These are phyloP conservation scores for Inga oerstediana DNA, from an alignment of 306 rosid genomes.

Conservation along the genomic window DNA sequence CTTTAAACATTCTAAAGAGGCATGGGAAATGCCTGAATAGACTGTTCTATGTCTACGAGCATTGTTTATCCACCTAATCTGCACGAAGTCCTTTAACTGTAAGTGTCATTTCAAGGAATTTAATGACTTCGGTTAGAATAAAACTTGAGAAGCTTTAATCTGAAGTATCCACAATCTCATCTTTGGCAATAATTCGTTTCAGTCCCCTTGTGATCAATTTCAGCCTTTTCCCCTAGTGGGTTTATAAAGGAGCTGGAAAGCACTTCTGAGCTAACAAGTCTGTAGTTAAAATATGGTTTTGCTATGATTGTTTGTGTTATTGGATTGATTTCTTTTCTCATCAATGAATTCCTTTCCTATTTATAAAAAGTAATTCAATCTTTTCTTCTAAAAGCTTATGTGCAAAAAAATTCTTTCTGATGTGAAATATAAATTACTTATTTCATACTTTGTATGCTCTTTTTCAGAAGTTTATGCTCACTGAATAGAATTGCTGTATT, in stretches of 20 bases:
- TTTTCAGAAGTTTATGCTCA: constrained; percentile 5
- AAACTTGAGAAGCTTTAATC: no score
- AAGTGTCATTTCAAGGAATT: neutral
- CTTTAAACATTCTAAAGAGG: neutral
- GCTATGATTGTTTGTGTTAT: neutral
- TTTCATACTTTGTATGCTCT: neutral
- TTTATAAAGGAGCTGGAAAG: neutral
- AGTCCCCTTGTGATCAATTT: neutral
- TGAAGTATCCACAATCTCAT: neutral
- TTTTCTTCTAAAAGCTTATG: neutral
- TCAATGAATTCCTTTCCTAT: neutral
- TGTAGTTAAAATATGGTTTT: neutral
- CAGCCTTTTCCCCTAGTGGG: neutral
- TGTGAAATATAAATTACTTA: neutral
- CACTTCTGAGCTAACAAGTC: neutral
- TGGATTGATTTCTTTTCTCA: neutral
- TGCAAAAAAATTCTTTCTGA: neutral
- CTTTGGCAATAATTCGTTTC: neutral
- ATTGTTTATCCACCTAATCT: neutral
- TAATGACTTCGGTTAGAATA: neutral
- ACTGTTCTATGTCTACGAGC: neutral
- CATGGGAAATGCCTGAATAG: neutral
- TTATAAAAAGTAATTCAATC: neutral
- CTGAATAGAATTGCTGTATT: constrained; percentile 14
- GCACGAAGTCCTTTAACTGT: neutral